Percentiles rank a stretch among this genome's conserved stretches.
Evolutionary conservation across 768 basidiomycete genomes (phyloP).

Genomic region (Phaffia tasmanica): DNA sequence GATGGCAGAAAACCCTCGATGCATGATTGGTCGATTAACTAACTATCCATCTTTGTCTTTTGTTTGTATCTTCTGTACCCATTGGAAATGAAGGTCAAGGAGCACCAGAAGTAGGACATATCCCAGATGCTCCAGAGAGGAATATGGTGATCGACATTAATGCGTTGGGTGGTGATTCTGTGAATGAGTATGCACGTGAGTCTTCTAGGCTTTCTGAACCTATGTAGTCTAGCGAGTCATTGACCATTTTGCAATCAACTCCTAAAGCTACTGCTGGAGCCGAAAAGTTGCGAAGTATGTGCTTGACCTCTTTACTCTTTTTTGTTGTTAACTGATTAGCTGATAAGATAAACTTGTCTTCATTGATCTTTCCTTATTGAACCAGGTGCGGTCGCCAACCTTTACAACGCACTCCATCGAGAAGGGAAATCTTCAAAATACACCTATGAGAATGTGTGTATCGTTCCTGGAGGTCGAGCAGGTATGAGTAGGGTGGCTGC

Average conservation of each 20-base stretch:
- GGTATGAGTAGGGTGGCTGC: slow-evolving; percentile 84
- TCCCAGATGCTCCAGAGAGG: slow-evolving; percentile 61
- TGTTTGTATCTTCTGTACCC: background rate
- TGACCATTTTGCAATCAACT: slow-evolving; percentile 40
- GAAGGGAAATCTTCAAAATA: slow-evolving; percentile 71
- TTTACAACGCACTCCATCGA: slow-evolving; percentile 82
- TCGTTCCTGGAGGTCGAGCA: slow-evolving; percentile 85
- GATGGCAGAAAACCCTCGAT: slow-evolving; percentile 34
- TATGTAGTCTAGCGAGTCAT: slow-evolving; percentile 70
- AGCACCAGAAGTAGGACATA: slow-evolving; percentile 58
- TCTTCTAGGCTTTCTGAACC: background rate
- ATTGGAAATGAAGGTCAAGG: slow-evolving; percentile 25
- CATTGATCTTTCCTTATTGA: slow-evolving; percentile 37
- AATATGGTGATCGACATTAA: slow-evolving; percentile 56
- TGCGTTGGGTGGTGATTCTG: slow-evolving; percentile 41
- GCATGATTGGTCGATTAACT: slow-evolving; percentile 66
- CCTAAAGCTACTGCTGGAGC: slow-evolving; percentile 1
- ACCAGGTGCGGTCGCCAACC: slow-evolving; percentile 74
- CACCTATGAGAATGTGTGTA: slow-evolving; percentile 70
- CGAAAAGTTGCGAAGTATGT: slow-evolving; percentile 7
- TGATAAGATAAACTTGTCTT: slow-evolving; percentile 40
- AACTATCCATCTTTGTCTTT: slow-evolving; percentile 39
- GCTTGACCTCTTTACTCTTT: background rate
- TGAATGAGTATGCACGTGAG: slow-evolving; percentile 31
- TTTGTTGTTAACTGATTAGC: background rate